Evolutionary conservation across 2,329 filamentous ascomycete species (phyloP), one percentile per base, ranked within the genome.

Genomic region (Fusarium nygamai): DNA sequence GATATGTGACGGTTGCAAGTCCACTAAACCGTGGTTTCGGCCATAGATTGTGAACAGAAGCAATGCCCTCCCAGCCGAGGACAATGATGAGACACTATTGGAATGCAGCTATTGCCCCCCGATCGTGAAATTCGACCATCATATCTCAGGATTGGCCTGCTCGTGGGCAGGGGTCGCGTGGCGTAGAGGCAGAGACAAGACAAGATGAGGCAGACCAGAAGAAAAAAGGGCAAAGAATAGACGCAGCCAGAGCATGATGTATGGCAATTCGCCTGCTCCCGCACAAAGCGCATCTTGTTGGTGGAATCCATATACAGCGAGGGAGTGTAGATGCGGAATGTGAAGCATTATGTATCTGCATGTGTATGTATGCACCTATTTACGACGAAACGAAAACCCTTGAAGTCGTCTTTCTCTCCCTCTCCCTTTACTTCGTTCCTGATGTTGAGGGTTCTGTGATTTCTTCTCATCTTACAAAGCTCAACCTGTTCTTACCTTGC

Each of bases 111-210:
- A 50, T 22, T 50, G 44, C 56, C 11, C 63, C 24, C 19, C 33
- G 29, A 53, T 33, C 53, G 46, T 33, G 39, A 57, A 44, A 34
- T 56, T 57, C 63, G 50, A 44, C 33, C 34, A 27, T 43, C 20
- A 29, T 12, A 27, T 48, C 46, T 44, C 20, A 63, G 50, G 48
- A 74, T 72, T 72, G 63, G 71, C 38, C 39, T 60, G 29, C 22
- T 51, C 33, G 36, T 67, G 64, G 44, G 22, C 72, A 73, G 64
- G 72, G 68, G 68, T 72, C 64, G 58, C 47, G 54, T 74, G 72
- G 72, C 65, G 71, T 51, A 29, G n/a, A 56, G 34, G 12, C 39
- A 73, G 68, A 74, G 68, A 74, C 66, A 68, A 71, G 69, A 64
- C 63, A 66, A 66, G n/a, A 64, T 60, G 64, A 69, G 56, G 69